Conservation (phyloP, 352 stramenopile genomes). For the Phytophthora litchii region DNA sequence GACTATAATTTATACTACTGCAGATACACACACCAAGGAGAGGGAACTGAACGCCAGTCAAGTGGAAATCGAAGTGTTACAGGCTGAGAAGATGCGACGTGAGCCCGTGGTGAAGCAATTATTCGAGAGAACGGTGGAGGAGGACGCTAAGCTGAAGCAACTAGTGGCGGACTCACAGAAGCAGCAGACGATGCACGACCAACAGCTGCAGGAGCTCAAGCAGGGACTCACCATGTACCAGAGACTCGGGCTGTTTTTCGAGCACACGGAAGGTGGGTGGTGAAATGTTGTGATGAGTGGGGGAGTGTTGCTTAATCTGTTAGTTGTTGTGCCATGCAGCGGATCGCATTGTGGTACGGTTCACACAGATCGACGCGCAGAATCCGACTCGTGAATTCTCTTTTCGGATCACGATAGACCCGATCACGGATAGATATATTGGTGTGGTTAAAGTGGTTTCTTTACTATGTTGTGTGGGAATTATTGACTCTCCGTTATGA, state of each 20-base stretch:
- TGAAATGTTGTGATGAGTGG: background rate
- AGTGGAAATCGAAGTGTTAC: constrained; percentile 74
- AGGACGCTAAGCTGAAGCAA: constrained; percentile 64
- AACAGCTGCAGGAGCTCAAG: constrained; percentile 67
- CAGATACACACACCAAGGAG: constrained; percentile 55
- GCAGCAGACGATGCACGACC: constrained; percentile 45
- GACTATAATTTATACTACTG: background rate
- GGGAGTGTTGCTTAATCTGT: background rate
- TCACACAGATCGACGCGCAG: constrained; percentile 73
- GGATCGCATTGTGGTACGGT: constrained; percentile 66
- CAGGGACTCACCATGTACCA: constrained; percentile 72
- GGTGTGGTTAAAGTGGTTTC: constrained; percentile 28
- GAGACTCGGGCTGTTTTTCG: constrained; percentile 70
- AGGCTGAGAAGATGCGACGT: constrained; percentile 61
- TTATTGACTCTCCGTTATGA: constrained; percentile 7
- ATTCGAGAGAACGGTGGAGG: constrained; percentile 58
- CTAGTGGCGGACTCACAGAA: constrained; percentile 47
- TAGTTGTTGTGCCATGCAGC: constrained; percentile 26
- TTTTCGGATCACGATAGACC: constrained; percentile 74
- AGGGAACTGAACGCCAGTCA: constrained; percentile 56
- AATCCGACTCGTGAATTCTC: constrained; percentile 67
- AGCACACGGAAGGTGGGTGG: constrained; percentile 56
- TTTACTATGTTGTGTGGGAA: background rate
- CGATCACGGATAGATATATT: constrained; percentile 62
- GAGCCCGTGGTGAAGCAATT: constrained; percentile 70